These are phyloP conservation scores for barley (Hordeum vulgare) DNA, from an alignment of 176 grass and related monocot species.

Conservation along the genomic window MorexV3_pseudomolecules_assembly NC_058519.1:636275373-636275872, in stretches of 20 bases:
- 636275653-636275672: constrained; percentile 92
- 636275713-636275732: constrained; percentile 83
- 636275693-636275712: constrained; percentile 99
- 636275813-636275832: constrained; percentile 68
- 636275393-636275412: not conserved
- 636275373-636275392: not conserved
- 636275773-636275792: not conserved
- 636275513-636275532: constrained; percentile 99
- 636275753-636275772: not conserved
- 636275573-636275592: constrained; percentile 51
- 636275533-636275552: constrained; percentile 83
- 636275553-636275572: constrained; percentile 52
- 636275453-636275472: not conserved
- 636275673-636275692: constrained; percentile 76
- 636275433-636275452: not conserved
- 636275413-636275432: not conserved
- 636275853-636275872: constrained; percentile 71
- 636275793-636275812: not conserved
- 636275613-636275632: constrained; percentile 68
- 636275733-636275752: constrained; percentile 30
- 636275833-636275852: constrained; percentile 64
- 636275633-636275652: constrained; percentile 97
- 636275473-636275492: not conserved
- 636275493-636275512: constrained; percentile 16
- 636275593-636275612: constrained; percentile 41